Percentiles rank a stretch among this genome's conserved stretches.
Evolutionary conservation across 208 protist species (phyloP).

Genomic region (Acanthamoeba triangularis): DNA sequence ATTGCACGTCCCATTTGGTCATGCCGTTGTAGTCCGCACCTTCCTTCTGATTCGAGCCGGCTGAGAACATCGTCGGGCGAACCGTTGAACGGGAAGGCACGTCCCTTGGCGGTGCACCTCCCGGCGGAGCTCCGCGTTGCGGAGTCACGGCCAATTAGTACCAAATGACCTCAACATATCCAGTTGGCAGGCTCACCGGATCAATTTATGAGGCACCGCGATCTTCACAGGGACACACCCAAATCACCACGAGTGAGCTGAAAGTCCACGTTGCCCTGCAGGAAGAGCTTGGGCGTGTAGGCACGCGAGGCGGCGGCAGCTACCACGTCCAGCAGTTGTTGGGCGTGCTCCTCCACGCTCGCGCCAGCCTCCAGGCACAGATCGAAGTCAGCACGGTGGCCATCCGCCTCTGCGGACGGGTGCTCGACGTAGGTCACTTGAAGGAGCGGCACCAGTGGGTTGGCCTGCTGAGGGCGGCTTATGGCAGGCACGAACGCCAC

Average conservation of each 20-base stretch:
- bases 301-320: background rate
- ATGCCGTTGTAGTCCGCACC: no score
- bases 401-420: background rate
- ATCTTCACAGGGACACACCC: conserved; percentile 2
- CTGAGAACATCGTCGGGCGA: no score
- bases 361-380: background rate
- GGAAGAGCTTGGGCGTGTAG: conserved; percentile 22
- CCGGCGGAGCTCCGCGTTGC: no score
- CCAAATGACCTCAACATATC: no score
- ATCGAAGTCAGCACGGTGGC: background rate
- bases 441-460: conserved; percentile 58
- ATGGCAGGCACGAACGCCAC: conserved; percentile 33
- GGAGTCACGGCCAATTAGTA: no score
- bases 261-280: conserved; percentile 19
- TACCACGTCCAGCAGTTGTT: background rate
- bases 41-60: no score
- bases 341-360: background rate
- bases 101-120: no score
- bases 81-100: no score
- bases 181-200: no score
- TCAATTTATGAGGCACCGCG: no score
- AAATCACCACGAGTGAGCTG: conserved; percentile 18
- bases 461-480: conserved; percentile 15
- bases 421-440: conserved; percentile 10
- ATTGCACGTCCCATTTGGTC: no score